Percentiles rank a stretch among this genome's conserved stretches.
Conservation (phyloP, 2,329 filamentous ascomycete genomes). For the Xylariales sp. region DNA sequence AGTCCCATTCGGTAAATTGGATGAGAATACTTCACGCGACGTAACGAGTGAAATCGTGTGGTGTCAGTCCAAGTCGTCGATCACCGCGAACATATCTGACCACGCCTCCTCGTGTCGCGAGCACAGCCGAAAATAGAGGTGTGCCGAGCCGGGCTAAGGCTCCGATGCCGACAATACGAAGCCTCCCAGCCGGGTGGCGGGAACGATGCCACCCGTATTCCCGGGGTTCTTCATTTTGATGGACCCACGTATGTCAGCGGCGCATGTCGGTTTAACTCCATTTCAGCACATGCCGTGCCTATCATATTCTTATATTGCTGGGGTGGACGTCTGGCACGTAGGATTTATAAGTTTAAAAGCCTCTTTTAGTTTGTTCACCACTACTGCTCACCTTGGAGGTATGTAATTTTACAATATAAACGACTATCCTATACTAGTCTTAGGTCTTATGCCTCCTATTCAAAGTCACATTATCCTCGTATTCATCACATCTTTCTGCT, state of each 20-base stretch:
- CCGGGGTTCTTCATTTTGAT: not conserved
- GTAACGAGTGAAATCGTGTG: slow-evolving; percentile 9
- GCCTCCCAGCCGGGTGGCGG: not conserved
- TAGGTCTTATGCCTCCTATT: no score
- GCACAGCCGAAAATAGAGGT: not conserved
- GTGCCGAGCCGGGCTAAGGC: slow-evolving; percentile 18
- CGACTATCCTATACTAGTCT: not conserved
- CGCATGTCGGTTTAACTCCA: slow-evolving; percentile 2
- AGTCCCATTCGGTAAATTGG: not conserved
- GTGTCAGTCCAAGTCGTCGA: not conserved
- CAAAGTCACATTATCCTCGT: slow-evolving; percentile 1
- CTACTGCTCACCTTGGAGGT: no score
- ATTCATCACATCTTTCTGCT: not conserved
- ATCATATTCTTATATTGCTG: not conserved
- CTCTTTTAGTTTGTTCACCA: not conserved
- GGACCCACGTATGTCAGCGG: slow-evolving; percentile 12
- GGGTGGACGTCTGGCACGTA: not conserved
- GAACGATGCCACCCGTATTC: not conserved
- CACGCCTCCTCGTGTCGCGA: slow-evolving; percentile 8
- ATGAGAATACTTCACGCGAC: slow-evolving; percentile 8
- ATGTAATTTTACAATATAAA: slow-evolving; percentile 4
- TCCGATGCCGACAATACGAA: slow-evolving; percentile 21
- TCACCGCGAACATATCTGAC: not conserved
- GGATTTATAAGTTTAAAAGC: not conserved
- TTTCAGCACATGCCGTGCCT: not conserved